A percentile compares a stretch with the other conserved stretches of the same genome.
phyloP scores from a whole-genome alignment of 2,329 filamentous ascomycete species.

The Trichoderma breve region DNA sequence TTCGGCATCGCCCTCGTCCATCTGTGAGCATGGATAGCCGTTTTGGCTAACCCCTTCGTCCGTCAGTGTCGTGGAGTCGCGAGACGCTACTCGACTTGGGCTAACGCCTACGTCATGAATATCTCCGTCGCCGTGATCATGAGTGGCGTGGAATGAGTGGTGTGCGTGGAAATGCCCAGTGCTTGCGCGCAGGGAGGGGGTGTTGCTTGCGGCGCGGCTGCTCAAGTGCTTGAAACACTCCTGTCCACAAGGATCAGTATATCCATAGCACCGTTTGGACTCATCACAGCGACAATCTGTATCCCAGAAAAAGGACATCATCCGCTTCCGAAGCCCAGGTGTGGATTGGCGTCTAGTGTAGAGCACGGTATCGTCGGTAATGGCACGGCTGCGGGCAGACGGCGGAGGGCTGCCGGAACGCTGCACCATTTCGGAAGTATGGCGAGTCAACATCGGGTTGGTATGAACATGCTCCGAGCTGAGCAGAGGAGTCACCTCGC shows the following conservation, averaged over 20 bases:
- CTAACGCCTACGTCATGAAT: constrained; percentile 32
- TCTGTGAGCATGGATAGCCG: constrained; percentile 28
- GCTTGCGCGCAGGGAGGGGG: constrained; percentile 43
- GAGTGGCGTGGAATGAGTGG: constrained; percentile 27
- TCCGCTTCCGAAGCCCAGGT: constrained; percentile 51
- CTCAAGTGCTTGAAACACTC: constrained; percentile 61
- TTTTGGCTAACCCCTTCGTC: constrained; percentile 26
- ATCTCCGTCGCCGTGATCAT: constrained; percentile 30
- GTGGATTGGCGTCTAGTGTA: constrained; percentile 53
- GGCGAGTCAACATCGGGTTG: constrained; percentile 30
- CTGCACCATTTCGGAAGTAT: constrained; percentile 29
- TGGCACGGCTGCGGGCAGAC: constrained; percentile 28
- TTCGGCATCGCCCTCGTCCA: constrained; percentile 44
- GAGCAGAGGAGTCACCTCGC: constrained; percentile 53
- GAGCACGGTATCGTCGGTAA: constrained; percentile 27
- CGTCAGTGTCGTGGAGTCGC: constrained; percentile 34
- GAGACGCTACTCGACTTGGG: constrained; percentile 40
- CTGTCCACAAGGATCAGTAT: constrained; percentile 63
- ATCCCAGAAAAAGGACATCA: constrained; percentile 65
- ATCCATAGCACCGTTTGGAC: constrained; percentile 60
- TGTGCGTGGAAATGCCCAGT: constrained; percentile 36
- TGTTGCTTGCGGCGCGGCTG: constrained; percentile 35
- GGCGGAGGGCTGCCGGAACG: constrained; percentile 27
- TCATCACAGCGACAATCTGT: constrained; percentile 63
- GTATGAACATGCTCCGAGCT: constrained; percentile 28